Evolutionary conservation across 805 yeast species (phyloP), one percentile per base, ranked within the genome.

Genomic region (Barnettozyma californica): DNA sequence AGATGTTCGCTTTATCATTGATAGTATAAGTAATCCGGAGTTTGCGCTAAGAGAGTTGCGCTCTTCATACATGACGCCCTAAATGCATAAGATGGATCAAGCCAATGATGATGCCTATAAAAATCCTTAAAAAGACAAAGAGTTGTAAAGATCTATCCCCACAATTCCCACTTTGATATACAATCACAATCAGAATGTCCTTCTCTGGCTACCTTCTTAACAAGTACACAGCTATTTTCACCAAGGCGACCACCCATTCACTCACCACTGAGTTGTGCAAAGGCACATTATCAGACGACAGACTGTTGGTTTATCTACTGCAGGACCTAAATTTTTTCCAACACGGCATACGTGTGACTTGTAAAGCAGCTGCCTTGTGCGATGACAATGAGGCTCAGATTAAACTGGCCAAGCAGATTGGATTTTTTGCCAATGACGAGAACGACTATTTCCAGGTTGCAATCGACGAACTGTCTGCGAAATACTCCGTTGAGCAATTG

Each of bases 321-420:
- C 82, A 78, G 55, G 83, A 78, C 56, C 58, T 75, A 48, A 70
- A 68, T 45, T 77, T 70, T 53, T 77, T 77, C 57, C 71, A 70
- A 40, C 50, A 63, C 6, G 73, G 76, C 1, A 48, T 77, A 36
- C 67, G 70, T 35, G 53, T 75, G 13, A 65, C 76, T 13, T 76
- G 77, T 9, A 75, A 69, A 48, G 64, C 73, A 2, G 63, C 78
- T 18, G 68, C 77, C 2, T 47, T 64, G 35, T 75, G 80, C 44
- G 76, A 74, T 44, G 61, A 68, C 26, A 56, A 66, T 1, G 49
- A 61, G 3, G 53, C 77, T 0, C 63, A 70, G n/a, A 61, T 76
- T 21, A 59, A 60, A 0, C 51, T 78, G 25, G 74, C 77, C 2
- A 75, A 74, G 49, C 79, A 77, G 51, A 68, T 78, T 49, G 83